These are phyloP conservation scores for Neodidymelliopsis sp. DNA, from an alignment of 2,329 filamentous ascomycete species.

Conservation along the genomic window DNA sequence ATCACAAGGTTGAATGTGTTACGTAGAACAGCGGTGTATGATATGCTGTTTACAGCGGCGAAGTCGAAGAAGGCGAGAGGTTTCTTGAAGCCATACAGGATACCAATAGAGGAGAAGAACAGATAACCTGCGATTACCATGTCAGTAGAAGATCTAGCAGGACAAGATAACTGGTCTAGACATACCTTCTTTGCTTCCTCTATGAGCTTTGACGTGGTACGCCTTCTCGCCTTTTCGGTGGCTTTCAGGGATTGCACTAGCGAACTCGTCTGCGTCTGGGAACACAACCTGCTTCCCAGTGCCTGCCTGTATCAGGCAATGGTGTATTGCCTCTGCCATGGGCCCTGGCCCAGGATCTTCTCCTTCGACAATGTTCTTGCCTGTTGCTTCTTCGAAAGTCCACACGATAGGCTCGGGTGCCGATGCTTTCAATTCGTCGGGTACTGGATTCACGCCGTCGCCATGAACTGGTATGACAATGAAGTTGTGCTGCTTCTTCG, in stretches of 20 bases:
- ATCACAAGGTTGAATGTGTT: slow-evolving; percentile 72
- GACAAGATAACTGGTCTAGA: neutral
- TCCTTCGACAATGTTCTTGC: slow-evolving; percentile 53
- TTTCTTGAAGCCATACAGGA: slow-evolving; percentile 72
- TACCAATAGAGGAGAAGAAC: slow-evolving; percentile 67
- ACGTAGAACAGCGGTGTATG: slow-evolving; percentile 70
- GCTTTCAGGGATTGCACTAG: slow-evolving; percentile 65
- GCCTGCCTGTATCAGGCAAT: slow-evolving; percentile 53
- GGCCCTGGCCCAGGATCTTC: slow-evolving; percentile 51
- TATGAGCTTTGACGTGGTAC: slow-evolving; percentile 69
- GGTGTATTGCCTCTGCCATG: slow-evolving; percentile 56
- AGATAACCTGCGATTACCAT: slow-evolving; percentile 61
- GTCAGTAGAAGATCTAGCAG: slow-evolving; percentile 20
- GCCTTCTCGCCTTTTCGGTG: slow-evolving; percentile 70
- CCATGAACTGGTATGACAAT: slow-evolving; percentile 63
- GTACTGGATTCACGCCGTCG: slow-evolving; percentile 56
- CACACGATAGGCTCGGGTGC: slow-evolving; percentile 65
- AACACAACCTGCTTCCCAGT: slow-evolving; percentile 58
- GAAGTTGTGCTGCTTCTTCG: slow-evolving; percentile 69
- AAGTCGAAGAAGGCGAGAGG: slow-evolving; percentile 70
- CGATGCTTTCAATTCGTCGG: slow-evolving; percentile 49
- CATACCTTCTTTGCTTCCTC: slow-evolving; percentile 70
- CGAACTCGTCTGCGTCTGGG: slow-evolving; percentile 65
- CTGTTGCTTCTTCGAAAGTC: slow-evolving; percentile 63
- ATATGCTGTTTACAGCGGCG: slow-evolving; percentile 64